Percentiles rank a stretch among this genome's conserved stretches.
Conservation (phyloP, 345 rosid genomes). For the Melaleuca alternifolia region DNA sequence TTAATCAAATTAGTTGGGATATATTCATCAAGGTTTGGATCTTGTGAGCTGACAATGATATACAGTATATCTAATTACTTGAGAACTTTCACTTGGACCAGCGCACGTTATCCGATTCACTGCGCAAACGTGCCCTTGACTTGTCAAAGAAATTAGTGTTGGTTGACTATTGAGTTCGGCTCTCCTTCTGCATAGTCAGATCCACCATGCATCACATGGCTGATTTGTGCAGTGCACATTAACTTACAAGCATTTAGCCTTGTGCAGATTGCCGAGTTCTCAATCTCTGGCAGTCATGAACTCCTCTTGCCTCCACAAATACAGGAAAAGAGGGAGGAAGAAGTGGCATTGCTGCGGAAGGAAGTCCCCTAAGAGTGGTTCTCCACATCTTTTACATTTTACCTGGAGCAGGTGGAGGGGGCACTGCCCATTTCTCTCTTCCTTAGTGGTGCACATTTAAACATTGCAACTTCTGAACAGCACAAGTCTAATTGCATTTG, state of each 20-base stretch:
- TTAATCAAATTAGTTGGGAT: not conserved
- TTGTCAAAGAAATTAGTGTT: not conserved
- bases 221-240: not conserved
- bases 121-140: not conserved
- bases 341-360: not conserved
- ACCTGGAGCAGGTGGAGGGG: not conserved
- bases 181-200: not conserved
- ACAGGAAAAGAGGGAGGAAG: not conserved
- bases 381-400: not conserved
- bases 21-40: not conserved
- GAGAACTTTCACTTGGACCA: not conserved
- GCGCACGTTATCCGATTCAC: not conserved
- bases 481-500: not conserved
- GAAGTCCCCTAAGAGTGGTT: not conserved
- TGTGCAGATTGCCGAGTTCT: not conserved
- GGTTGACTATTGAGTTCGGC: not conserved
- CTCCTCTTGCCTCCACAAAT: not conserved
- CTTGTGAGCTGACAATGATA: not conserved
- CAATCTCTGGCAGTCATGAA: not conserved
- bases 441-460: not conserved
- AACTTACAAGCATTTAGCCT: not conserved
- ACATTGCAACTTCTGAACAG: not conserved
- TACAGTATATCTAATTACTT: not conserved
- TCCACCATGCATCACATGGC: not conserved
- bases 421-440: not conserved